Percentiles rank a stretch among this genome's conserved stretches.
Evolutionary conservation across 2,329 filamentous ascomycete species (phyloP).

Genomic region (Chrysoporthe austroafricana): DNA sequence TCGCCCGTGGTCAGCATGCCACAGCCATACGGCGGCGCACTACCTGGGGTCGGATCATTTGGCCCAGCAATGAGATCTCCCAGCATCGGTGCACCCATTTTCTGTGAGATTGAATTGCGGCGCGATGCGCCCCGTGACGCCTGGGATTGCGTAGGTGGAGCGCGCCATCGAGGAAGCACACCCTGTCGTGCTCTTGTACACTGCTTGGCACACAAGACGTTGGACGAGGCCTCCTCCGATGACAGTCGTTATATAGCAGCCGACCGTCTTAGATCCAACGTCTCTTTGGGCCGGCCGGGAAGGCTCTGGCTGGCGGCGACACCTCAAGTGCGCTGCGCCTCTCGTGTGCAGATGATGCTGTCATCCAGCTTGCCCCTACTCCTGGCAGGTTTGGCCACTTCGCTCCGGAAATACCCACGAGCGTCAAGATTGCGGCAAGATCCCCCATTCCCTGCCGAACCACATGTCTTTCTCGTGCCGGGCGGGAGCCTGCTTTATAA

Average conservation of each 20-base stretch:
- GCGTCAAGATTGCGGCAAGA: not conserved
- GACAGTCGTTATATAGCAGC: not conserved
- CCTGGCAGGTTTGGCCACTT: not conserved
- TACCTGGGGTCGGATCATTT: constrained; percentile 4
- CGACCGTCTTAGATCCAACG: not conserved
- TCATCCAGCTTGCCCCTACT: not conserved
- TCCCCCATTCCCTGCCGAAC: not conserved
- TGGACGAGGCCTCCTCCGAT: not conserved
- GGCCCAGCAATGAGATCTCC: constrained; percentile 5
- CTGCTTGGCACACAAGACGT: not conserved
- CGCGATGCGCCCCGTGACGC: constrained; percentile 16
- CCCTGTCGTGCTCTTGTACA: not conserved
- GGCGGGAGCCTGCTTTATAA: constrained; percentile 20
- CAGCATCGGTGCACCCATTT: not conserved
- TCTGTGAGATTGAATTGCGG: not conserved
- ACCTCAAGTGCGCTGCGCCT: not conserved
- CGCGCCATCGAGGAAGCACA: constrained; percentile 11
- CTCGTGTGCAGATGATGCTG: not conserved
- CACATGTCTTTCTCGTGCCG: constrained; percentile 2
- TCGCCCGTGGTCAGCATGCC: not conserved
- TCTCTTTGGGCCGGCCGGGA: not conserved
- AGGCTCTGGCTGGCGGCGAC: not conserved
- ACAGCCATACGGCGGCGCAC: constrained; percentile 1
- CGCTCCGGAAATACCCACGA: not conserved
- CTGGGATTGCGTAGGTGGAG: constrained; percentile 13